A percentile compares a stretch with the other conserved stretches of the same genome.
phyloP scores from a whole-genome alignment of 2,329 filamentous ascomycete species.

The Hymenoscyphus linearis region DNA sequence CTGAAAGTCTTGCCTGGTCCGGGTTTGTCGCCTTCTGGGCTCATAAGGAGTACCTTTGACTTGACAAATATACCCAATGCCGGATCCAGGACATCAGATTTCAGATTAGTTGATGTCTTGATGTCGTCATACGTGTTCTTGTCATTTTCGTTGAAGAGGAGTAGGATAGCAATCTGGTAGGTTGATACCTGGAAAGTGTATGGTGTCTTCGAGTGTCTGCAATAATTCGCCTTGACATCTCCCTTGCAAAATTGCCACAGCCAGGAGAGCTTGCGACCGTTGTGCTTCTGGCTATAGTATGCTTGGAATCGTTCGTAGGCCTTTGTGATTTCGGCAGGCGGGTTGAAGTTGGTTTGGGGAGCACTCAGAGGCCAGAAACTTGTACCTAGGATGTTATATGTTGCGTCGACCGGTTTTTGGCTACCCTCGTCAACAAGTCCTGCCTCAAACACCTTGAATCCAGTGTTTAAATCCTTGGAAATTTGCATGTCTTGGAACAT shows the following conservation, averaged over 20 bases:
- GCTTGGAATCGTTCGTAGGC: constrained; percentile 85
- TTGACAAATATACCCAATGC: constrained; percentile 84
- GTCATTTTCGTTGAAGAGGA: constrained; percentile 91
- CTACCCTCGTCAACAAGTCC: constrained; percentile 54
- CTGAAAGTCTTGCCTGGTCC: constrained; percentile 73
- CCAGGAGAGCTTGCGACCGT: constrained; percentile 94
- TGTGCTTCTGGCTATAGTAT: constrained; percentile 96
- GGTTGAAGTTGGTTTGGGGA: constrained; percentile 81
- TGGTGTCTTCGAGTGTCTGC: constrained; percentile 81
- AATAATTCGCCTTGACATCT: constrained; percentile 90
- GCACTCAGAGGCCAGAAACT: constrained; percentile 94
- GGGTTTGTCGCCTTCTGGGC: constrained; percentile 67
- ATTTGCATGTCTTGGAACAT: constrained; percentile 99
- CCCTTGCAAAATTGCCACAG: constrained; percentile 98
- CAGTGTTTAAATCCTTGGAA: constrained; percentile 90
- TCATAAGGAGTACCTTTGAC: constrained; percentile 78
- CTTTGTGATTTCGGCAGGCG: constrained; percentile 76
- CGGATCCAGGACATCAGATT: constrained; percentile 78
- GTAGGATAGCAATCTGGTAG: constrained; percentile 93
- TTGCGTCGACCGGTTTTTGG: constrained; percentile 70
- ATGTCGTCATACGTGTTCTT: constrained; percentile 85
- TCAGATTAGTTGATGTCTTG: constrained; percentile 71
- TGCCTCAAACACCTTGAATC: constrained; percentile 74
- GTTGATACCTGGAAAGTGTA: constrained; percentile 97
- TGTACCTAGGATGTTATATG: constrained; percentile 89